phyloP scores from a whole-genome alignment of 108 stramenopile species.

The Epipyxis sp. region DNA sequence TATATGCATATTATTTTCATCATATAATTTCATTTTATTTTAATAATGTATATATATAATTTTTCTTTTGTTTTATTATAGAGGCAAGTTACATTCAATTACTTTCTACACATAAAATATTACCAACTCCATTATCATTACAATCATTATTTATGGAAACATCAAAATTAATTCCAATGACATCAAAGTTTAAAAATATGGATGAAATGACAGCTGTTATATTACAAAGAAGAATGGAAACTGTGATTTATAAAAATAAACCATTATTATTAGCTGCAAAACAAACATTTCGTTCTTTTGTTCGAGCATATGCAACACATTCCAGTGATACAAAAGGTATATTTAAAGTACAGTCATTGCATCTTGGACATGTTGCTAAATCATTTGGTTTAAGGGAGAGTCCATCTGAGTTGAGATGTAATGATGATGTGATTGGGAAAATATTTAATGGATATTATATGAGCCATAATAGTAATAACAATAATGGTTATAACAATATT shows the following conservation, averaged over 20 bases:
- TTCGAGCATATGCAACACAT: constrained; percentile 44
- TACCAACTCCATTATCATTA: not conserved
- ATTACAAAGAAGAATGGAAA: not conserved
- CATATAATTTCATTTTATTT: too few species aligned
- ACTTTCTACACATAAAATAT: constrained; percentile 34
- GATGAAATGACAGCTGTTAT: constrained; percentile 24
- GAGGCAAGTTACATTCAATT: constrained; percentile 77
- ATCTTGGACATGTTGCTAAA: constrained; percentile 46
- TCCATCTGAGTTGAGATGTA: not conserved
- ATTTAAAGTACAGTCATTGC: constrained; percentile 37
- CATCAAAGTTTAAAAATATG: constrained; percentile 26
- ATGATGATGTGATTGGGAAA: constrained; percentile 5
- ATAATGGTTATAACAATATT: too few species aligned
- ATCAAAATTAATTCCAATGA: not conserved
- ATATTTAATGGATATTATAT: constrained; percentile 12
- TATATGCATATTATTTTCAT: too few species aligned
- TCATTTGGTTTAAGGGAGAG: constrained; percentile 37
- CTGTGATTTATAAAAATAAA: not conserved
- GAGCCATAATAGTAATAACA: too few species aligned
- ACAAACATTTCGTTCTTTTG: constrained; percentile 33
- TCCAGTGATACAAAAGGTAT: constrained; percentile 14
- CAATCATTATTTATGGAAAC: constrained; percentile 8
- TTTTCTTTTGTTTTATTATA: too few species aligned
- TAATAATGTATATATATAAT: too few species aligned
- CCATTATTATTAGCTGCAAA: not conserved